phyloP scores from a whole-genome alignment of 495 filamentous ascomycete species.

The Aeminium ludgeri region DNA sequence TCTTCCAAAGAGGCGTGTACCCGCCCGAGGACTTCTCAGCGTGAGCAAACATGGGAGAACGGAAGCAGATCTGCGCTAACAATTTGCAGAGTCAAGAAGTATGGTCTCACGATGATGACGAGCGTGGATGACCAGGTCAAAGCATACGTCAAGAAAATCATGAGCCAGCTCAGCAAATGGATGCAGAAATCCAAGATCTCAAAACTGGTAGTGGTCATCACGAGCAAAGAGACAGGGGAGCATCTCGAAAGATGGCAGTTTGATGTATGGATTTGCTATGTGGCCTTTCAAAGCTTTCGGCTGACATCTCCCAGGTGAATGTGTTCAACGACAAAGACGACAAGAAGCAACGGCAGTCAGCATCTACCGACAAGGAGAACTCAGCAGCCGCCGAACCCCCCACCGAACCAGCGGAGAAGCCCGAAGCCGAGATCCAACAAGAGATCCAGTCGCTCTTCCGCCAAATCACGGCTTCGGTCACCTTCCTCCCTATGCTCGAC shows the following conservation, averaged over 20 bases:
- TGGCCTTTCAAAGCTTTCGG: not conserved
- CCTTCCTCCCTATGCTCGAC: slow-evolving; percentile 82
- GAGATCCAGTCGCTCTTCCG: slow-evolving; percentile 94
- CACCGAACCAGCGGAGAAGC: slow-evolving; percentile 42
- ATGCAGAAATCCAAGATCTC: slow-evolving; percentile 91
- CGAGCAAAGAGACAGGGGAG: slow-evolving; percentile 88
- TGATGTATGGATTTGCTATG: slow-evolving; percentile 40
- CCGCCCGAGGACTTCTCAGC: slow-evolving; percentile 94
- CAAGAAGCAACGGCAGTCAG: slow-evolving; percentile 27
- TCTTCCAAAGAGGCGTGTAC: slow-evolving; percentile 96
- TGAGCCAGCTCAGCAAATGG: slow-evolving; percentile 90
- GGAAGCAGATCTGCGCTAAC: slow-evolving; percentile 1
- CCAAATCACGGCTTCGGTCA: slow-evolving; percentile 94
- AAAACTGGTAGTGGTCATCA: slow-evolving; percentile 91
- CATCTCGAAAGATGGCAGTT: slow-evolving; percentile 97
- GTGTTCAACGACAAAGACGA: slow-evolving; percentile 18
- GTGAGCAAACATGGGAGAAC: slow-evolving; percentile 32
- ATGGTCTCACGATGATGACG: slow-evolving; percentile 97
- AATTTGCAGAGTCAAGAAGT: slow-evolving; percentile 69
- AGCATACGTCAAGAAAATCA: slow-evolving; percentile 97
- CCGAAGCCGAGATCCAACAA: slow-evolving; percentile 80
- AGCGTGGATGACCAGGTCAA: slow-evolving; percentile 95
- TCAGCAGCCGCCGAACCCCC: slow-evolving; percentile 19
- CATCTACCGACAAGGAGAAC: slow-evolving; percentile 53
- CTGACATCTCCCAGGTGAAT: slow-evolving; percentile 6